Evolutionary conservation across 768 basidiomycete species (phyloP), one percentile per base, ranked within the genome.

Genomic region (Harrya chromipes): DNA sequence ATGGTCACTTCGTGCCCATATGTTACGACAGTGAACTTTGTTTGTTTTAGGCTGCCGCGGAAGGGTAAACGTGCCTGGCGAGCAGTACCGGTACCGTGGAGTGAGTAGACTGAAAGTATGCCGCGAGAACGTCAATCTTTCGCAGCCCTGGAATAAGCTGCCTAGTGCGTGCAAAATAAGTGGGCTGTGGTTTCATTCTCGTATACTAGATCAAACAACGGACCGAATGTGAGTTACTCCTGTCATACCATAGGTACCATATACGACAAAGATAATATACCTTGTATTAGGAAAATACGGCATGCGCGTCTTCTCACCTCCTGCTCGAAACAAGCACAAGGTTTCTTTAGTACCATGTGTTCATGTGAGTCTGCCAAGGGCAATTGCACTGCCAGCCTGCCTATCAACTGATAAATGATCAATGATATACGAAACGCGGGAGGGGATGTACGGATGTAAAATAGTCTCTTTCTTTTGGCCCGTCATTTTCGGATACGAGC

Each of bases 231-330:
- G 57, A 51, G 53, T 58, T n/a, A 6, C 29, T 49, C 19, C 37
- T 59, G 60, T 46, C 51, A 53, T 41, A 49, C 38, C 39, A 48
- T 33, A 19, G 33, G 62, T 54, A 40, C 63, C 46, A 53, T 49
- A 60, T 65, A 47, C 5, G 53, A 46, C 2, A 48, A 49, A 50
- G 33, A 33, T 40, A 31, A 63, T 63, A 65, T 65, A 40, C 20
- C 62, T 57, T 47, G 50, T 65, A 62, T 56, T 56, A 27, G 63
- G 31, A 54, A 47, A 20, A 21, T 59, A 63, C 62, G 60, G 60
- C 62, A 63, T 56, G 1, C 11, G 7, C 23, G 20, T 43, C 42
- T 46, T 63, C 51, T 54, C 59, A 44, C 36, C 49, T 39, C 33
- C 37, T 50, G 17, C 37, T 43, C 40, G 47, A 40, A 43, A 41